Percentiles rank a stretch among this genome's conserved stretches.
phyloP scores from a whole-genome alignment of 176 grass and related monocot species.

The Thalia dealbata region DNA sequence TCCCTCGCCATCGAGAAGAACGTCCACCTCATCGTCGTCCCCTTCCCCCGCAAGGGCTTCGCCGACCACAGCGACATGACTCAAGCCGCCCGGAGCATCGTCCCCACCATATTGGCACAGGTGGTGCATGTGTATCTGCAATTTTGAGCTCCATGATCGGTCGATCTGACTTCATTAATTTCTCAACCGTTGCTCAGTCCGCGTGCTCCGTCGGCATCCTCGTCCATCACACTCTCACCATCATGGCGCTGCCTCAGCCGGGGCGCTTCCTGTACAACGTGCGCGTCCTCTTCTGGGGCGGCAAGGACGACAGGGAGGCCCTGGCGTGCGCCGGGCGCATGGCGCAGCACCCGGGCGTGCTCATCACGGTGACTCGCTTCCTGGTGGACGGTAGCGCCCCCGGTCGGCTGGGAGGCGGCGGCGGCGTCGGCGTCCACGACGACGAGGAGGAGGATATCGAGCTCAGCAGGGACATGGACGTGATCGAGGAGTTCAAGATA shows the following conservation, averaged over 20 bases:
- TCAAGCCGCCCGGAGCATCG: slow-evolving; percentile 6
- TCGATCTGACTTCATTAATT: neutral
- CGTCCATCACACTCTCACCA: slow-evolving; percentile 10
- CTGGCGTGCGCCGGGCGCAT: slow-evolving; percentile 21
- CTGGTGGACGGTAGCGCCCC: neutral
- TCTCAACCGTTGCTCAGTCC: neutral
- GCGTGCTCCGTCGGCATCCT: slow-evolving; percentile 30
- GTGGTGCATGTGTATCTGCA: neutral
- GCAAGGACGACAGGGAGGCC: slow-evolving; percentile 31
- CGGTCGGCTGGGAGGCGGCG: too few species aligned
- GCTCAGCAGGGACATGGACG: slow-evolving; percentile 10
- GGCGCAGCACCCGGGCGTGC: neutral
- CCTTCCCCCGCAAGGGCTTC: slow-evolving; percentile 19
- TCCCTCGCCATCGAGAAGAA: slow-evolving; percentile 24
- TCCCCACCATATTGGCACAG: slow-evolving; percentile 22
- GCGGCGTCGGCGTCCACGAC: too few species aligned
- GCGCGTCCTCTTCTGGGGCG: slow-evolving; percentile 28
- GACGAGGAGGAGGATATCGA: neutral
- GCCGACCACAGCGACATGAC: slow-evolving; percentile 6
- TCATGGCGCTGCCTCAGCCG: neutral
- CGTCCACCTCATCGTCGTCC: slow-evolving; percentile 24
- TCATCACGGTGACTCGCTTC: slow-evolving; percentile 15
- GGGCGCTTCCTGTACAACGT: slow-evolving; percentile 5
- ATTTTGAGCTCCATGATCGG: neutral
- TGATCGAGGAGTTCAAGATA: slow-evolving; percentile 10